Percentiles rank a stretch among this genome's conserved stretches.
phyloP scores from a whole-genome alignment of 805 yeast genomes.

The Candida boidinii region DNA sequence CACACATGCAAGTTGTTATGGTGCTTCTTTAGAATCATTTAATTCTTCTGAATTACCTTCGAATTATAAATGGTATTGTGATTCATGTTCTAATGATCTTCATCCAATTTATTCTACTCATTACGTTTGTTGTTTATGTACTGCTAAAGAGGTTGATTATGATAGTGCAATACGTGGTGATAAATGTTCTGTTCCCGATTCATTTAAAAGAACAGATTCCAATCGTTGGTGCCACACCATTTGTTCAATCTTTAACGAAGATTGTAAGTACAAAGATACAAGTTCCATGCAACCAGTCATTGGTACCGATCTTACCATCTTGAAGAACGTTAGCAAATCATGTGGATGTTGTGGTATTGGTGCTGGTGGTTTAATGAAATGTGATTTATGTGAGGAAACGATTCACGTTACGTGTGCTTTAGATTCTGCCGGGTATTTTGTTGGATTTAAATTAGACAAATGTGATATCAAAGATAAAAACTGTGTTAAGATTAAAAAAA shows the following conservation, averaged over 20 bases:
- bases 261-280: conserved; percentile 34
- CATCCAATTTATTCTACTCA: conserved; percentile 49
- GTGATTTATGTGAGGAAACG: conserved; percentile 34
- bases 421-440: conserved; percentile 29
- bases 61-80: conserved; percentile 65
- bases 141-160: conserved; percentile 39
- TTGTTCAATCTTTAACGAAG: conserved; percentile 54
- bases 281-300: conserved; percentile 37
- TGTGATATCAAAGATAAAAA: conserved; percentile 15
- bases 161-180: conserved; percentile 36
- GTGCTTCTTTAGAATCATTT: conserved; percentile 23
- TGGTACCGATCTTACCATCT: conserved; percentile 26
- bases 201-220: conserved; percentile 54
- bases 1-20: conserved; percentile 69
- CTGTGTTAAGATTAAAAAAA: conserved; percentile 15
- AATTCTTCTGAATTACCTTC: conserved; percentile 6
- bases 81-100: conserved; percentile 63
- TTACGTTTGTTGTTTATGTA: conserved; percentile 63
- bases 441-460: conserved; percentile 44
- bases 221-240: conserved; percentile 74
- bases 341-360: conserved; percentile 38
- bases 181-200: conserved; percentile 43
- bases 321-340: conserved; percentile 19
- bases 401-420: conserved; percentile 56
- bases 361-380: conserved; percentile 43